Evolutionary conservation across 2,329 filamentous ascomycete genomes (phyloP).

Genomic region (Acephala macrosclerotiorum): DNA sequence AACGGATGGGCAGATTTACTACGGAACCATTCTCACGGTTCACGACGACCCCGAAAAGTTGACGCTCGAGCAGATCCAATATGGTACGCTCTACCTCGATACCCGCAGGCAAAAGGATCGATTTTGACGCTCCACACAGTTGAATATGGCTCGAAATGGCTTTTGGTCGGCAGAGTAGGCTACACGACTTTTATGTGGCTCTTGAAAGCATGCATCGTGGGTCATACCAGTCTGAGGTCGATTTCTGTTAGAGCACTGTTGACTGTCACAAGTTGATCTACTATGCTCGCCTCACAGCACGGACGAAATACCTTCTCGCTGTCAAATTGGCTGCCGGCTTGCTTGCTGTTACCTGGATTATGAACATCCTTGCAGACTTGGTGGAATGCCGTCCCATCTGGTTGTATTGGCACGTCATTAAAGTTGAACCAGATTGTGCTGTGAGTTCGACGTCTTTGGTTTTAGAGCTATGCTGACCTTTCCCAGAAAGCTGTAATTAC

Average conservation of each 20-base stretch:
- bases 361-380: slow-evolving; percentile 27
- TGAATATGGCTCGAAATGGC: slow-evolving; percentile 29
- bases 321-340: slow-evolving; percentile 23
- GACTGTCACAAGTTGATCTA: slow-evolving; percentile 30
- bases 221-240: not conserved
- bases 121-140: slow-evolving; percentile 24
- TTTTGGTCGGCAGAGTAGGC: slow-evolving; percentile 29
- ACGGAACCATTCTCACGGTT: slow-evolving; percentile 28
- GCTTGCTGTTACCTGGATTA: slow-evolving; percentile 31
- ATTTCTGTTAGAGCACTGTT: not conserved
- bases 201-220: slow-evolving; percentile 38
- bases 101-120: not conserved
- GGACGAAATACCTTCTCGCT: slow-evolving; percentile 22
- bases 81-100: not conserved
- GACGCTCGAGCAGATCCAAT: slow-evolving; percentile 9
- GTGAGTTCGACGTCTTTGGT: slow-evolving; percentile 19
- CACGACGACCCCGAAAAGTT: slow-evolving; percentile 20
- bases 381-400: slow-evolving; percentile 31
- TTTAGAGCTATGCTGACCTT: slow-evolving; percentile 17
- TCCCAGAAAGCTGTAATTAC: slow-evolving; percentile 31
- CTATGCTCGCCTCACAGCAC: slow-evolving; percentile 31
- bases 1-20: slow-evolving; percentile 22
- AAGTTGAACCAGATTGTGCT: slow-evolving; percentile 29
- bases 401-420: slow-evolving; percentile 34
- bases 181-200: slow-evolving; percentile 38